Evolutionary conservation across 192 early-diverging fungal species (phyloP), one percentile per base, ranked within the genome.

Genomic region (Backusella tarrabulga): DNA sequence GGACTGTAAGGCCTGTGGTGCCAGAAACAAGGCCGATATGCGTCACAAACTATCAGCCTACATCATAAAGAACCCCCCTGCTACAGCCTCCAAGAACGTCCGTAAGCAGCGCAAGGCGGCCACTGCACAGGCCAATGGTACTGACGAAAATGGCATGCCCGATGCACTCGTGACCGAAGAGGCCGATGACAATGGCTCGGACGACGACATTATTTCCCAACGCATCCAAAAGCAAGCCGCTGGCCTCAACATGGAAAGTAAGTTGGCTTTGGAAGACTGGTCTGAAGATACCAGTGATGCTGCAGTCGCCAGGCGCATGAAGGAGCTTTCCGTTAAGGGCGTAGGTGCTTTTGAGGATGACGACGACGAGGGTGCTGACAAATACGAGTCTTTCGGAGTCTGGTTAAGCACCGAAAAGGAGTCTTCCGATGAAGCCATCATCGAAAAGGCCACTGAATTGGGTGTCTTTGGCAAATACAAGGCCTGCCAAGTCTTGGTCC

Each of bases 1-100:
- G 78, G 86, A 94, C 82, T 99, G 98, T 86, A 95, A 93, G 72
- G 98, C 98, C 6, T 99, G 98, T 79, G 98, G 98, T 67, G 88
- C 90, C 75, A 85, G 89, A 83, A 87, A 89, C 73, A 85, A 90
- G 68, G 96, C 91, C 32, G 96, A 97, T 79, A 95, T 94, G 88
- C 86, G 90, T 60, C 97, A 99, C 75, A 94, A 95, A 80, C 88
- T 98, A 73, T 85, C 92, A 56, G 93, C 94, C 9, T 99, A 83
- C 83, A 97, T 99, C 76, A 68, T 97, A 78, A 97, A 96, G 88
- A 92, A 99, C 85, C 96, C 95, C 71, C 97, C 97, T 60, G 88
- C 81, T 23, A 78, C 75, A 50, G 81, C 84, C 34, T 78, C 78
- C 42, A 92, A 91, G 84, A 77, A 77, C 29, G 77, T 81, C 6